Conservation (phyloP, 768 basidiomycete species). For the Udeniomyces megalosporus region DNA sequence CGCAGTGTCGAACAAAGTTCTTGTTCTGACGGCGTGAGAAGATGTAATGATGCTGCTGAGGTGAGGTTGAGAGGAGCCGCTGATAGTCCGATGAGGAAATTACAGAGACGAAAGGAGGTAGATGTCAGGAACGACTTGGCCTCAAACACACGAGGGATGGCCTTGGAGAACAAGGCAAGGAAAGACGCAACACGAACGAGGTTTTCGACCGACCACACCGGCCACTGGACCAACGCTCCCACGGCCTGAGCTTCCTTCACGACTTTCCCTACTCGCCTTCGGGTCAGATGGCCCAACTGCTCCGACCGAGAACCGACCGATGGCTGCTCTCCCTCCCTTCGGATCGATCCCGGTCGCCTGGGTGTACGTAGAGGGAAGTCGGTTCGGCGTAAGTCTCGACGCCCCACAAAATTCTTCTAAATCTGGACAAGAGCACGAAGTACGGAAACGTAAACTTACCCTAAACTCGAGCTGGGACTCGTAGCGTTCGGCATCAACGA, state of each 20-base stretch:
- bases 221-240: not conserved
- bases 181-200: slow-evolving; percentile 3
- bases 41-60: slow-evolving; percentile 72
- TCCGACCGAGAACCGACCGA: not conserved
- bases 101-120: not conserved
- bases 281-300: not conserved
- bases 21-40: slow-evolving; percentile 78
- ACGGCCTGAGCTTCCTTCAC: not conserved
- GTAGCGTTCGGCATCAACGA: slow-evolving; percentile 82
- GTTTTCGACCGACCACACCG: not conserved
- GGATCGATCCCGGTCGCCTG: not conserved
- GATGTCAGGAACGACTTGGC: not conserved
- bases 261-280: not conserved
- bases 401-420: no score
- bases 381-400: no score
- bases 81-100: not conserved
- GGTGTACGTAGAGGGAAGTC: not conserved
- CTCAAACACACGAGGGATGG: no score
- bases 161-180: not conserved
- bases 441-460: slow-evolving; percentile 31
- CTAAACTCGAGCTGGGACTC: slow-evolving; percentile 47
- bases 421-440: no score
- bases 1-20: slow-evolving; percentile 72
- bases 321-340: not conserved
- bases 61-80: slow-evolving; percentile 63